phyloP scores from a whole-genome alignment of 345 rosid species.

The Moricandia moricandioides region DNA sequence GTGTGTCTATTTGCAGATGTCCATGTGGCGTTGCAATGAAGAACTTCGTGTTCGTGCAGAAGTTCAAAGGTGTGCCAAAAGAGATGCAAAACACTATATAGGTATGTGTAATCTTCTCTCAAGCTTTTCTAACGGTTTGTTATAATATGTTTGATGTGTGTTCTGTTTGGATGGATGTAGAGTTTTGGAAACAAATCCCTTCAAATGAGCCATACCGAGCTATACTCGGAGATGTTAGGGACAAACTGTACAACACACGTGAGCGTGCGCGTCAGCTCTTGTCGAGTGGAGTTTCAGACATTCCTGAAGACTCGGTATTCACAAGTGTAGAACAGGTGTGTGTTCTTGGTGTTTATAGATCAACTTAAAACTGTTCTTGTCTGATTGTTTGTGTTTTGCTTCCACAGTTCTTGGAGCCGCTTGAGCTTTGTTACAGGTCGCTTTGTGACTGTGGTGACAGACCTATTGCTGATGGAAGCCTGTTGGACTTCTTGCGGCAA shows the following conservation, averaged over 20 bases:
- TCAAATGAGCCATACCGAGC: constrained; percentile 91
- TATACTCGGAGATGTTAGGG: constrained; percentile 89
- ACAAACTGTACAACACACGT: constrained; percentile 84
- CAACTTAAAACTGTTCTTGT: neutral
- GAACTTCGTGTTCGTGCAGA: constrained; percentile 86
- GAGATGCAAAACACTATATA: constrained; percentile 91
- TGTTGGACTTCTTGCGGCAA: constrained; percentile 92
- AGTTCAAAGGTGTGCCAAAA: constrained; percentile 64
- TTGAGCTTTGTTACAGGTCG: constrained; percentile 92
- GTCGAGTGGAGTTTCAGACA: constrained; percentile 73
- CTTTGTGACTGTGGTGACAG: constrained; percentile 83
- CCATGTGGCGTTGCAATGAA: constrained; percentile 98
- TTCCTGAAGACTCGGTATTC: constrained; percentile 73
- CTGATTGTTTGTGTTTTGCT: constrained; percentile 8
- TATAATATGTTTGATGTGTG: neutral
- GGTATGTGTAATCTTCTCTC: constrained; percentile 42
- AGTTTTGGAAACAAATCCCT: constrained; percentile 94
- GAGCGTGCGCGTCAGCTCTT: constrained; percentile 88
- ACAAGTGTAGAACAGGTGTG: constrained; percentile 78
- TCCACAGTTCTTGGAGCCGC: constrained; percentile 86
- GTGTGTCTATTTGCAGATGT: constrained; percentile 50
- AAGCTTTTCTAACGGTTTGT: neutral
- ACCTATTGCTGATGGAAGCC: constrained; percentile 95
- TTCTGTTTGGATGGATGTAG: constrained; percentile 42
- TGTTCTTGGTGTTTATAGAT: neutral